phyloP scores from a whole-genome alignment of 305 asterid species.

The Fraxinus baroniana region DNA sequence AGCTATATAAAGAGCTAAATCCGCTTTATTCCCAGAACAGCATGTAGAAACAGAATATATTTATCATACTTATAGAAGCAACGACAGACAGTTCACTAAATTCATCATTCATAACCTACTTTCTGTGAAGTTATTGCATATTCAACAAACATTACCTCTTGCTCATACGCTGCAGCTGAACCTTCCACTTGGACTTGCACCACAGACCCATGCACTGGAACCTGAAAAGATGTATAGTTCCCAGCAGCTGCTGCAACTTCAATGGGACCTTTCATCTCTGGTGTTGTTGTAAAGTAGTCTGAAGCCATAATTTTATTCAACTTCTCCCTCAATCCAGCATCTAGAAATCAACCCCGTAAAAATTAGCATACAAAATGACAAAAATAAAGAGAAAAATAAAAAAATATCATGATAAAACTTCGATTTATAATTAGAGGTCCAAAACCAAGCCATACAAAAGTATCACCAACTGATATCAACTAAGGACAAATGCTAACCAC shows the following conservation, averaged over 20 bases:
- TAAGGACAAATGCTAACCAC: background rate
- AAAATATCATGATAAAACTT: conserved; percentile 23
- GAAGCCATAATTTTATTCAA: conserved; percentile 66
- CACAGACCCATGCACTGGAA: conserved; percentile 44
- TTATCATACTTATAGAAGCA: background rate
- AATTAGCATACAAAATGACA: conserved; percentile 16
- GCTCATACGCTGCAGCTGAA: conserved; percentile 38
- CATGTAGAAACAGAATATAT: background rate
- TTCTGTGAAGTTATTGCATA: background rate
- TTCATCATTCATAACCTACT: background rate
- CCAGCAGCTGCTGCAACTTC: conserved; percentile 70
- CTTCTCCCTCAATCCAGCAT: conserved; percentile 59
- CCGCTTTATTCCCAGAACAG: background rate
- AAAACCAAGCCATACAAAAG: background rate
- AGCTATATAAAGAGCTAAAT: background rate
- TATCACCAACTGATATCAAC: conserved; percentile 1
- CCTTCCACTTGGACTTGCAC: conserved; percentile 39
- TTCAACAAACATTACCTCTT: conserved; percentile 39
- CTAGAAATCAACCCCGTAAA: conserved; percentile 33
- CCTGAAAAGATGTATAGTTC: conserved; percentile 50
- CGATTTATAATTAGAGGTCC: conserved; percentile 39
- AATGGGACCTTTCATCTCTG: conserved; percentile 55
- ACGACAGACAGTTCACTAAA: background rate
- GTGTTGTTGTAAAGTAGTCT: conserved; percentile 51
- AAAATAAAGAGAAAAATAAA: background rate